Conservation (phyloP, 768 basidiomycete species). For the Cyathus striatus region DNA sequence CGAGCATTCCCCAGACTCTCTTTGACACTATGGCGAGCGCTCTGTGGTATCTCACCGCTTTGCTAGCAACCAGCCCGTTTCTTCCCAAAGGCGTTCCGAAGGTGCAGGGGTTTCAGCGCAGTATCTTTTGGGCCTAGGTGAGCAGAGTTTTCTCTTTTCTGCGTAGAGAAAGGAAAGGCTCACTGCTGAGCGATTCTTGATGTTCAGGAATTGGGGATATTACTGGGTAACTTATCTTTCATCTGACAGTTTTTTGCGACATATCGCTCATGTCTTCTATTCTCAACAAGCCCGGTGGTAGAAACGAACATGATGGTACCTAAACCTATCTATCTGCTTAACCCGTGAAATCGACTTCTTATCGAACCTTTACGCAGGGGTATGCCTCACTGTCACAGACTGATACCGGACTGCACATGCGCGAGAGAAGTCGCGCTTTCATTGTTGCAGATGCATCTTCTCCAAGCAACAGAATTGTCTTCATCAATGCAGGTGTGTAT, state of each 20-base stretch:
- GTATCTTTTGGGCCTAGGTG: constrained; percentile 59
- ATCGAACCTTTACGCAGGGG: constrained; percentile 34
- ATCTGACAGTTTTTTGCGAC: constrained; percentile 3
- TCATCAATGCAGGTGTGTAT: constrained; percentile 65
- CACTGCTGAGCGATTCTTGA: not conserved
- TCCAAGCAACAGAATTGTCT: constrained; percentile 58
- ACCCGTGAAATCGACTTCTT: not conserved
- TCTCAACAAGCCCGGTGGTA: constrained; percentile 54
- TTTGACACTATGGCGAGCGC: constrained; percentile 31
- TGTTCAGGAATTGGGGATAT: constrained; percentile 62
- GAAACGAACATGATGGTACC: constrained; percentile 82
- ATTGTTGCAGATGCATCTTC: constrained; percentile 61
- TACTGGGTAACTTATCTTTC: constrained; percentile 47
- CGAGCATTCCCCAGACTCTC: constrained; percentile 28
- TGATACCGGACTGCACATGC: constrained; percentile 74
- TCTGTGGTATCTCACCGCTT: constrained; percentile 38
- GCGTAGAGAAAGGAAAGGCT: not conserved
- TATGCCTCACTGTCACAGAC: constrained; percentile 63
- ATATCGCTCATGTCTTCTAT: constrained; percentile 8
- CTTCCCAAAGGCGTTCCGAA: constrained; percentile 19
- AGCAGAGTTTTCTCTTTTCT: constrained; percentile 12
- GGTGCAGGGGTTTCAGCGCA: constrained; percentile 30
- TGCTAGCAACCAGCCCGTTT: constrained; percentile 30
- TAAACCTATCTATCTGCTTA: not conserved
- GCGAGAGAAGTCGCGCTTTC: constrained; percentile 72